Evolutionary conservation across 768 basidiomycete genomes (phyloP), one percentile per base, ranked within the genome.

Genomic region (Pleurotus giganteus): DNA sequence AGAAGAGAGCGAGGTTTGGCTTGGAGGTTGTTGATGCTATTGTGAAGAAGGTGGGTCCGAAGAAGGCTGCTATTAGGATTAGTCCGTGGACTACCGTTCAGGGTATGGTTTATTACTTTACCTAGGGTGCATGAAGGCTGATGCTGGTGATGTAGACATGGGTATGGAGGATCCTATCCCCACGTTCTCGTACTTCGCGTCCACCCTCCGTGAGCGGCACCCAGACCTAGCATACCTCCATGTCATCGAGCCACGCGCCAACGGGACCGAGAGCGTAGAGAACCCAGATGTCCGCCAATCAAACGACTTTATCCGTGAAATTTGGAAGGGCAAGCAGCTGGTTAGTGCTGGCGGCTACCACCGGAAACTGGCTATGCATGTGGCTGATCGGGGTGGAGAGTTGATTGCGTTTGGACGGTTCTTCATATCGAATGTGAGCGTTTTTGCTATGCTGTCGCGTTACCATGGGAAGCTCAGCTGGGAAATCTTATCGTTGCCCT

Each of bases 1-100:
- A 78, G 60, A 82, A 82, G 58, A 71, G 85, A 13, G 61, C 67
- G n/a, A 71, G 80, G 1, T 76, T 86, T 63, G 57, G 70, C 2
- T 67, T 80, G 9, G 75, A 81, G 61, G 73, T 80, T 51, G 63
- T 79, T 28, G 59, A 75, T 5, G 77, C 77, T 19, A 72, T 83
- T 29, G 62, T 63, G 32, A 63, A 67, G 8, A 73, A 69, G 0
- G 71, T 83, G 34, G 82, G 83, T 1, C 60, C 65, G 21, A 72
- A 78, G 28, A 69, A 68, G 21, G 69, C 71, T 5, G 78, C 68
- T 1, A 68, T 81, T 44, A 69, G 80, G 5, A 39, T 81, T 19
- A 74, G 71, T 53, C 79, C 74, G 4, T 80, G 71, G 74, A 65
- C 62, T 49, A 44, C 53, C 2, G 68, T 63, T 52, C 62, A 72